Evolutionary conservation across 1,284 basidiomycete genomes (phyloP).

Genomic region (Puccinia polysora): DNA sequence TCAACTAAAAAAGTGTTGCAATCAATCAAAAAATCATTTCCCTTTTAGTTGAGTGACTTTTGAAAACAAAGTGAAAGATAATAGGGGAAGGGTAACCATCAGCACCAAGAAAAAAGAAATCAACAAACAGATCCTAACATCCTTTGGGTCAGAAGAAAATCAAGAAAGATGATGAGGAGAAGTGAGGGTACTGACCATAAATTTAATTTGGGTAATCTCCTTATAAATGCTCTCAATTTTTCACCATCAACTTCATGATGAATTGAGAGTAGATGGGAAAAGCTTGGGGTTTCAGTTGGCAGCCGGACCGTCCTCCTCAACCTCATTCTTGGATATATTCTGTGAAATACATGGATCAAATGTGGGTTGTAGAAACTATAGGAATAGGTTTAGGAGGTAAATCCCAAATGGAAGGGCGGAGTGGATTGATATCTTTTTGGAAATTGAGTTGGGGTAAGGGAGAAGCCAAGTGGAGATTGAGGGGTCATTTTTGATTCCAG

Average conservation of each 20-base stretch:
- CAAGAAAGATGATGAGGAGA: no score
- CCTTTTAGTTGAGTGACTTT: constrained; percentile 83
- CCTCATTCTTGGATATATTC: constrained; percentile 86
- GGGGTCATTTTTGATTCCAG: no score
- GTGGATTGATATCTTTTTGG: constrained; percentile 47
- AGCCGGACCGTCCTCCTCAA: constrained; percentile 84
- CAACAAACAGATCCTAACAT: no score
- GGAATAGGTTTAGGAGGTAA: constrained; percentile 60
- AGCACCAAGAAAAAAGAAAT: no score
- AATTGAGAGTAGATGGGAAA: constrained; percentile 48
- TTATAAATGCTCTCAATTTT: constrained; percentile 93
- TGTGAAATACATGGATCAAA: constrained; percentile 94
- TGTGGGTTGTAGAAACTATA: constrained; percentile 83
- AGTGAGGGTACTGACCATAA: constrained; percentile 66
- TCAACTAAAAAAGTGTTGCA: constrained; percentile 62
- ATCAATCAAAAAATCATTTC: constrained; percentile 75
- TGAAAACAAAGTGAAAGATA: constrained; percentile 49
- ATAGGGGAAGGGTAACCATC: neutral
- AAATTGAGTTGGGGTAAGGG: constrained; percentile 51
- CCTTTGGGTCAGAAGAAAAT: no score
- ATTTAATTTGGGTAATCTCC: constrained; percentile 91
- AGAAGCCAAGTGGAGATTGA: neutral
- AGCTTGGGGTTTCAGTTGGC: constrained; percentile 54
- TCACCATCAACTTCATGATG: constrained; percentile 62
- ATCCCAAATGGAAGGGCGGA: constrained; percentile 48